Percentiles rank a stretch among this genome's conserved stretches.
Evolutionary conservation across 1,139 yeast species (phyloP).

Genomic region (Suhomyces bokatorum): DNA sequence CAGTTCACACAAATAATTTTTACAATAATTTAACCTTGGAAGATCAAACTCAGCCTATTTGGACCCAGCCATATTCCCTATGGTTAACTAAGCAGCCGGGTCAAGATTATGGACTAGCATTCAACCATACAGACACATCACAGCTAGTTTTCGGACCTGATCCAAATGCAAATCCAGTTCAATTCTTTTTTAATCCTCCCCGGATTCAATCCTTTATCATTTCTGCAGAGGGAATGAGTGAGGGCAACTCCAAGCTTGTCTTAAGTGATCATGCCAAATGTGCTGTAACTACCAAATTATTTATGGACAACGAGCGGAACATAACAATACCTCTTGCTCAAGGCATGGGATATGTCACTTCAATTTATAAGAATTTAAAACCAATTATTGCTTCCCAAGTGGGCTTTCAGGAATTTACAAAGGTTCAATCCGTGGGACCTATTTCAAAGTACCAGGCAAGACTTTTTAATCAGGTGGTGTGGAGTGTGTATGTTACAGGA

Average conservation of each 20-base stretch:
- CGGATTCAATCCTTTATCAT: slow-evolving; percentile 45
- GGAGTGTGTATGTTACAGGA: slow-evolving; percentile 41
- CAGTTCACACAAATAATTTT: slow-evolving; percentile 49
- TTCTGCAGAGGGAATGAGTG: slow-evolving; percentile 32
- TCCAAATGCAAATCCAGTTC: slow-evolving; percentile 37
- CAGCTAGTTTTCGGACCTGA: slow-evolving; percentile 50
- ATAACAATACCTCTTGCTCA: slow-evolving; percentile 40
- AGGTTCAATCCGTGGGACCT: slow-evolving; percentile 19
- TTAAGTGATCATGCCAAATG: slow-evolving; percentile 36
- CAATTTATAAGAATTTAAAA: slow-evolving; percentile 54
- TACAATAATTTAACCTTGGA: slow-evolving; percentile 44
- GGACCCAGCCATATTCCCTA: slow-evolving; percentile 50
- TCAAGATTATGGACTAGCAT: slow-evolving; percentile 42
- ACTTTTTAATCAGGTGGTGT: slow-evolving; percentile 42
- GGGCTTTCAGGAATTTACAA: slow-evolving; percentile 54
- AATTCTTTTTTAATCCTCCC: slow-evolving; percentile 50
- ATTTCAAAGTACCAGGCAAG: slow-evolving; percentile 33
- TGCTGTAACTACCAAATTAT: slow-evolving; percentile 33
- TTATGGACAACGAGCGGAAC: slow-evolving; percentile 17
- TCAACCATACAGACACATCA: slow-evolving; percentile 44
- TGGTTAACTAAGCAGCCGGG: slow-evolving; percentile 45
- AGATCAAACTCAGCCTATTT: slow-evolving; percentile 48
- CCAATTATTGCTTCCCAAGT: slow-evolving; percentile 63
- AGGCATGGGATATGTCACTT: slow-evolving; percentile 75
- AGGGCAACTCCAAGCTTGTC: slow-evolving; percentile 21